Base-by-base conservation (phyloP, 78 protist genomes). In the Dictyostelium discoideum region DNA sequence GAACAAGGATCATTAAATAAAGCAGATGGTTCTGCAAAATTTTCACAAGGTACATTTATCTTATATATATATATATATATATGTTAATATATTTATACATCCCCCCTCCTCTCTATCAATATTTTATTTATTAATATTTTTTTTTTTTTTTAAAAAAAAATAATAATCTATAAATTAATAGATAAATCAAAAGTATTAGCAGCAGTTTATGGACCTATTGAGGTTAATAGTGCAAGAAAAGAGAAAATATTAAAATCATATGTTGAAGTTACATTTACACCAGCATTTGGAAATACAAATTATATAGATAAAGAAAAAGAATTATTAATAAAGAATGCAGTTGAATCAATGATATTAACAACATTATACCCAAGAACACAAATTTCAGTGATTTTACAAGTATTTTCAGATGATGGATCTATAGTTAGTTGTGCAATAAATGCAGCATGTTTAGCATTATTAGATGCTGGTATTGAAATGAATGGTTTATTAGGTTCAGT, bases 171-270 rank as follows among this genome's bases (percentile, higher is more conserved):
- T 14, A 14, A 26, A 78, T 9, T 3, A 6, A 16, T 63, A 93
- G 93, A 84, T 86, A 82, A 86, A 39, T 48, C 93, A 65, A 83
- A 92, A 24, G 96, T 93, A 40, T 37, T 93, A 7, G 96, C 82
- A 50, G 92, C 96, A 39, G 92, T 93, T 22, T 93, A 86, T 86
- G 96, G 96, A 11, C 96, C 96, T 2, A 79, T 93, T n/a, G 96
- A 93, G 14, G 96, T 93, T 9, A 69, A 39, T 18, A 63, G 16
- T 37, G 22, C 92, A 63, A 78, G 93, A 74, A 93, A 93, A 40
- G 92, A 93, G 48, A 93, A 87, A 84, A 93, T 93, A 16, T 86
- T 84, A 39, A 93, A 87, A 80, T 82, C 96, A 48, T 24, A 74
- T 37, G 73, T 92, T 39, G 96, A 92, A 29, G 86, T 92, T 26